Base-by-base conservation (phyloP, 192 early-diverging fungal genomes). In the Cladochytrium replicatum region DNA sequence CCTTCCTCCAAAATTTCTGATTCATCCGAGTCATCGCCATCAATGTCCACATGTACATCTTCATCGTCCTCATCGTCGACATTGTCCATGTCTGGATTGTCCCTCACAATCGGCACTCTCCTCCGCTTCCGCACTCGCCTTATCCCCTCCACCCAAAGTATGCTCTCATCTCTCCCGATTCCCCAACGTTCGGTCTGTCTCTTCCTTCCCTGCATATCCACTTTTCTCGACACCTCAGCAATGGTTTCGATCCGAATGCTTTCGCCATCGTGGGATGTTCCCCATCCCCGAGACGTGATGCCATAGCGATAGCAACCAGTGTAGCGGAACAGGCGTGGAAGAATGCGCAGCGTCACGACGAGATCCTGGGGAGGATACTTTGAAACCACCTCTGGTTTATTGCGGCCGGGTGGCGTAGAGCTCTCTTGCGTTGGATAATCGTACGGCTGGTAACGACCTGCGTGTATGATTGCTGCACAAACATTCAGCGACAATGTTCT, bases 311-410 rank as follows among this genome's bases (percentile, higher is more conserved):
- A 51, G 0, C 76, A 80, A 5, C 81, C 80, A 21, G 78, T 71
- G 62, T 91, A 91, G 6, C 66, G 63, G 13, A 64, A 59, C 8
- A 91, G 63, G 21, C 78, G 80, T 0, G 88, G 88, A 0, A 88
- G 52, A 0, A 88, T 71, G 8, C 85, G 68, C 15, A 91, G 49
- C 2, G 70, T 82, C 6, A 86, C 80, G 28, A 68, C 52, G 17
- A 91, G 40, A 51, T 88, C 86, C 50, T 83, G 75, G 37, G 38
- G 30, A 37, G 40, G 48, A 5, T 21, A 29, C 11, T 23, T 4
- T 15, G 30, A 54, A 30, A 61, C 67, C 15, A 48, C 38, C 22
- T 57, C 46, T 23, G 27, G 41, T 61, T 48, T 25, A 48, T 32
- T 6, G 44, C 27, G 17, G 32, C 43, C 43, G 53, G n/a, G 9